A percentile compares a stretch with the other conserved stretches of the same genome.
Conservation (phyloP, 2,329 filamentous ascomycete genomes). For the Trichoderma breve region DNA sequence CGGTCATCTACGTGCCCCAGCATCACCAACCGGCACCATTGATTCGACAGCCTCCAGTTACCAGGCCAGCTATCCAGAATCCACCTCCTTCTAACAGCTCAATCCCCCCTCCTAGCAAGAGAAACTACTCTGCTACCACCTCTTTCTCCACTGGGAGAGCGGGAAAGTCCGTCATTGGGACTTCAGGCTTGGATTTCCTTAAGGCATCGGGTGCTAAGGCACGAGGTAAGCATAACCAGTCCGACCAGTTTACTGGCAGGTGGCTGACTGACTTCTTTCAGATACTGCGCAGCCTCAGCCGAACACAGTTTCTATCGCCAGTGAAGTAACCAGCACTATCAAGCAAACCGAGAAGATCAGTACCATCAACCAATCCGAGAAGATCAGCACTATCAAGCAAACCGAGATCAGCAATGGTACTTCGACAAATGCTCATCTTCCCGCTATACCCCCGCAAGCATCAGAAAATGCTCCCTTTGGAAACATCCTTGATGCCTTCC, state of each 20-base stretch:
- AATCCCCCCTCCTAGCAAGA: constrained; percentile 23
- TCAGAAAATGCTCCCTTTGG: neutral
- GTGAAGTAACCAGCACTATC: neutral
- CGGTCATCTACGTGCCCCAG: neutral
- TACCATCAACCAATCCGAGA: neutral
- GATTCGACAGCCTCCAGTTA: neutral
- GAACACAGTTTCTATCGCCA: neutral
- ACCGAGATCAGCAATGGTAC: neutral
- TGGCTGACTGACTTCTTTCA: neutral
- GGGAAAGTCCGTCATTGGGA: constrained; percentile 24
- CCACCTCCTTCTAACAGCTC: neutral
- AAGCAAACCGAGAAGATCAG: too few relatives aligned
- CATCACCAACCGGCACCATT: neutral
- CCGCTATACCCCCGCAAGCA: neutral
- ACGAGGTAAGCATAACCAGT: neutral
- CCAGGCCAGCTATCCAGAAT: neutral
- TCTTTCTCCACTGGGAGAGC: constrained; percentile 20
- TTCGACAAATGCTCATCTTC: neutral
- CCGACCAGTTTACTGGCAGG: neutral
- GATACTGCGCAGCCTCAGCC: neutral
- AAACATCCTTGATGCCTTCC: constrained; percentile 26
- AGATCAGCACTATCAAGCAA: too few relatives aligned
- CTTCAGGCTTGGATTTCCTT: constrained; percentile 27
- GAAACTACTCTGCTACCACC: constrained; percentile 21
- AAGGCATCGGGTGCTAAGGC: neutral